Conservation (phyloP, 331 rosid genomes). For the Malus hybrid region DNA sequence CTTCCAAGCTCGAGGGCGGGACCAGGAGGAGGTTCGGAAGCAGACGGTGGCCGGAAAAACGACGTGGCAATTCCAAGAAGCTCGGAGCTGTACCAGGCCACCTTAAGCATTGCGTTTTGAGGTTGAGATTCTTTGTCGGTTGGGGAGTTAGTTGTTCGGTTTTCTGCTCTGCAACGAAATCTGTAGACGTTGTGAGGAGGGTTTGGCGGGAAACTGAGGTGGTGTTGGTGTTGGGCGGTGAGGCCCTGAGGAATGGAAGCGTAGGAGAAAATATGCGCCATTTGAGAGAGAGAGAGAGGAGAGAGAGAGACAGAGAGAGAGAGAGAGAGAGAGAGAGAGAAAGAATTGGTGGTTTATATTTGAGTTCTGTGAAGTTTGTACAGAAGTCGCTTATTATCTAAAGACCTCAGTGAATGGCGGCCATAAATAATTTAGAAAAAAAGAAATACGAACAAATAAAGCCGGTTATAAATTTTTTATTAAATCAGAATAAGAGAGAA, state of each 20-base stretch:
- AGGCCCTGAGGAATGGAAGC: conserved; percentile 25
- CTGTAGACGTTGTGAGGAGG: conserved; percentile 7
- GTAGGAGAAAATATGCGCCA: conserved; percentile 32
- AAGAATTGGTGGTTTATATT: not conserved
- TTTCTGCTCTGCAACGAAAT: conserved; percentile 52
- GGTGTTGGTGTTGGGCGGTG: conserved; percentile 1
- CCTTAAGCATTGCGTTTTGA: conserved; percentile 58
- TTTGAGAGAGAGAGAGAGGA: not conserved
- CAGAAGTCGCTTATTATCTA: conserved; percentile 24
- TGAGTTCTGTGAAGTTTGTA: not conserved
- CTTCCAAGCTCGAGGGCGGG: conserved; percentile 31
- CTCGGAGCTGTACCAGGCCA: conserved; percentile 91
- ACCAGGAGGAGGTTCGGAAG: conserved; percentile 31
- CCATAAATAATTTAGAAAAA: conserved; percentile 10
- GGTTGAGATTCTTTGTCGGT: conserved; percentile 30
- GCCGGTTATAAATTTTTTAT: no score
- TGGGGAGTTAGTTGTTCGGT: conserved; percentile 23
- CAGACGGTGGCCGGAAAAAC: conserved; percentile 47
- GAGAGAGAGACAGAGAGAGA: not conserved
- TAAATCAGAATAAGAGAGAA: no score
- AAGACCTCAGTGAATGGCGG: not conserved
- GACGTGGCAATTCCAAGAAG: conserved; percentile 84
- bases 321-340: not conserved
- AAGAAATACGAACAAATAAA: no score
- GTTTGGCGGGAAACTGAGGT: conserved; percentile 24